Evolutionary conservation across 352 stramenopile genomes (phyloP).

Genomic region (Peronospora tabacina): DNA sequence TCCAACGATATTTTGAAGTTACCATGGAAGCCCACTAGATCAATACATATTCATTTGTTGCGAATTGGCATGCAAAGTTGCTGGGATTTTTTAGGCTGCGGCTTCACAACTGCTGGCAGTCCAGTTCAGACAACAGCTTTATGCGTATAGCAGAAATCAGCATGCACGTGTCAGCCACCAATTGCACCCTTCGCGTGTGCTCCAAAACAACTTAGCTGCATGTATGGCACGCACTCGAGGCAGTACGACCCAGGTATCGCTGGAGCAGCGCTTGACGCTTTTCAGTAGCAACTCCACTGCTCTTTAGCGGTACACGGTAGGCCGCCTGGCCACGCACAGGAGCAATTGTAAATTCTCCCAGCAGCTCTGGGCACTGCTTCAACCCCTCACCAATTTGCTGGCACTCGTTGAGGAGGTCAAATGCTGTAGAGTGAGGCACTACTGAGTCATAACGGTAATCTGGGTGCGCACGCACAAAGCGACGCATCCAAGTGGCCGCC

Average conservation of each 20-base stretch:
- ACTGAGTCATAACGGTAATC: constrained; percentile 94
- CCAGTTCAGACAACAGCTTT: background rate
- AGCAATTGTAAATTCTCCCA: constrained; percentile 90
- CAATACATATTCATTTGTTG: constrained; percentile 23
- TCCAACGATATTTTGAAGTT: background rate
- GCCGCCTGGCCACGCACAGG: constrained; percentile 85
- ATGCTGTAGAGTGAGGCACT: constrained; percentile 72
- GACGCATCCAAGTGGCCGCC: constrained; percentile 94
- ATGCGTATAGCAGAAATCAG: background rate
- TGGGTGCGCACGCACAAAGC: constrained; percentile 91
- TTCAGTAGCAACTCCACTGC: constrained; percentile 60
- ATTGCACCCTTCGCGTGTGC: background rate
- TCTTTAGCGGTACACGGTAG: constrained; percentile 92
- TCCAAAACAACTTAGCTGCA: constrained; percentile 21
- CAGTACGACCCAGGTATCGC: constrained; percentile 31
- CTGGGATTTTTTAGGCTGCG: no score
- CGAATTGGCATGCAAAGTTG: no score
- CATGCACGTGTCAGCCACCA: background rate
- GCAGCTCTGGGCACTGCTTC: constrained; percentile 87
- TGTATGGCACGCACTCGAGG: constrained; percentile 18
- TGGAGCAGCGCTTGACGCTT: constrained; percentile 67
- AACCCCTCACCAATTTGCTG: constrained; percentile 93
- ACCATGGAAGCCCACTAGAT: background rate
- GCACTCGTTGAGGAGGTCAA: constrained; percentile 93
- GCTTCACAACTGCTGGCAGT: no score